Evolutionary conservation across 2,329 filamentous ascomycete species (phyloP), one percentile per base, ranked within the genome.

Genomic region (Coniella lustricola): DNA sequence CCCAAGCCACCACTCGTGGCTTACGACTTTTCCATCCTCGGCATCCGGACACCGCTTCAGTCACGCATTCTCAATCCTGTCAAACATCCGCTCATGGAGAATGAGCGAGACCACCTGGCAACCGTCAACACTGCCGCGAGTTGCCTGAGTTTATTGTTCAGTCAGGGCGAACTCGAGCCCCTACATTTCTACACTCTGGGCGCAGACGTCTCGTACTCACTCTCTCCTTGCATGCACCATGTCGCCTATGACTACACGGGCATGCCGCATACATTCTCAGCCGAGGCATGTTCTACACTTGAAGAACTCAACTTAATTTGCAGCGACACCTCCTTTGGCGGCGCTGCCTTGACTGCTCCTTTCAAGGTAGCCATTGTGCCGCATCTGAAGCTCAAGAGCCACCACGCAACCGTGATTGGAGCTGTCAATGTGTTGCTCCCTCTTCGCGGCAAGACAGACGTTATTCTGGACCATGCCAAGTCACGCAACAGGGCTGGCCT

Each of bases 221-320:
- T 87, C 42, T 86, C 83, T 0, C 84, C 85, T 1, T 79, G 81
- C 9, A 87, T 88, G 81, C 82, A 87, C 60, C 80, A 78, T 50
- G 77, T 82, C 10, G 84, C 84, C 10, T 87, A 83, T 60, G 70
- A 75, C 44, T 75, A 73, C 20, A 80, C 78, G 51, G 82, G 82
- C 16, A 80, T 89, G 76, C 78, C 77, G 3, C 84, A 88, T 59
- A 72, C 72, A 4, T 87, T 83, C 58, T 68, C 74, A 39, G 76
- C 77, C 13, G 73, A 77, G 36, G 75, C 81, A 54, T 82, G 81
- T 38, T 67, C 74, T 5, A 76, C 77, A 0, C 61, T 87, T 13
- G 78, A 82, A 46, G 77, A 80, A 14, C 67, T 88, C 14, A 74
- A 79, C 56, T 69, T 72, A 16, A 69, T 85, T 20, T 77, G 80